Base-by-base conservation (phyloP, 139 green algal species). In the Chlorella sp. region DNA sequence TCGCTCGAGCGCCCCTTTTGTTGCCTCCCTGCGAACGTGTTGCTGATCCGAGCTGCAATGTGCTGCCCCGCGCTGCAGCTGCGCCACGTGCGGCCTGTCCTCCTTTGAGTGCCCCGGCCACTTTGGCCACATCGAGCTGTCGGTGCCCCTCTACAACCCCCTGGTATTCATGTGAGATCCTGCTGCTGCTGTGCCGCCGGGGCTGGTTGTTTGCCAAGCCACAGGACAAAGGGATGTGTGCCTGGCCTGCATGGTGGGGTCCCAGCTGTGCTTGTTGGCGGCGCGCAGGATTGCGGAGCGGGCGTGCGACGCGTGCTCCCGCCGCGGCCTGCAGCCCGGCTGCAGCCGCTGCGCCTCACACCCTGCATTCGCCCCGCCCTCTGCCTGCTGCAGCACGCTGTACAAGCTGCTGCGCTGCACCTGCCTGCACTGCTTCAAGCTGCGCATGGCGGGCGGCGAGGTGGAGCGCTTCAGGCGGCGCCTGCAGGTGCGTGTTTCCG, bases 91-190 rank as follows among this genome's bases (percentile, higher is more conserved):
- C 86, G 84, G 88, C 3, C 92, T 98, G n/a, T 74, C 76, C 34
- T 81, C 89, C 64, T 76, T 80, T 30, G 77, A 90, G n/a, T 99
- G 97, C 87, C 95, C 95, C 9, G 97, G 97, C 3, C 97, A 99
- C 88, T 99, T 99, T 92, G 97, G 97, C 14, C 97, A 98, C 91
- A 93, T 99, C 22, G 96, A 99, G 76, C 90, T 99, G 82, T 92
- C 96, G 5, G 92, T 99, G 54, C 95, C 96, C 0, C 93, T 99
- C n/a, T 99, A 99, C 93, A 98, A 99, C 86, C 96, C 97, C 0
- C 84, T 99, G 32, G 89, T 98, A 0, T 98, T 99, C 84, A 88
- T 88, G 95, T 98, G 76, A 86, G 92, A 24, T 11, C 51, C 4
- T 26, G n/a, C n/a, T n/a, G n/a, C n/a, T n/a, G n/a, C n/a, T n/a